Evolutionary conservation across 169 alveolate species (phyloP).

Genomic region (Cryptosporidium ryanae): DNA sequence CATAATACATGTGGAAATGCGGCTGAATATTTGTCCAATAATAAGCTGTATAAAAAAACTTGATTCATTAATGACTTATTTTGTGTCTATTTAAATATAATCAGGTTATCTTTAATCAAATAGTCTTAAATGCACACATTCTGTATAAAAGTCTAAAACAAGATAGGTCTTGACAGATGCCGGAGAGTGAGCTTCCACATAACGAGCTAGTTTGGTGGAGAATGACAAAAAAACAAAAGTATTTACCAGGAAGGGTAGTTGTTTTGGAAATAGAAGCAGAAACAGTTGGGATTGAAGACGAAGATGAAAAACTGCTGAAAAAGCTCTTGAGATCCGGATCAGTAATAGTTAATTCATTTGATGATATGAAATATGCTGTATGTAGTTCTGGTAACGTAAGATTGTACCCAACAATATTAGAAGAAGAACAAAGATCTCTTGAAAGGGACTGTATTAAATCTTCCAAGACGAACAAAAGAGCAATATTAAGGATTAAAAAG

Average conservation of each 20-base stretch:
- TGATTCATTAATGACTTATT: too few species aligned
- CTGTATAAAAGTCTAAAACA: too few species aligned
- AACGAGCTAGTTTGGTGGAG: conserved; percentile 74
- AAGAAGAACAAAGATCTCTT: conserved; percentile 48
- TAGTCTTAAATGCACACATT: too few species aligned
- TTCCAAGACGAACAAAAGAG: conserved; percentile 42
- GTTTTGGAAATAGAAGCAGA: conserved; percentile 47
- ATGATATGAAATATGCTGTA: conserved; percentile 73
- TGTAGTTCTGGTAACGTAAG: conserved; percentile 58
- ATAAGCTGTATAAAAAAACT: background rate
- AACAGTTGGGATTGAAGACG: conserved; percentile 65
- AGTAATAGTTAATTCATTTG: conserved; percentile 46
- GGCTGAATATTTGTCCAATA: conserved; percentile 2
- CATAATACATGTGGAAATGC: conserved; percentile 13
- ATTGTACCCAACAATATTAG: conserved; percentile 34
- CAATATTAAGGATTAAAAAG: conserved; percentile 55
- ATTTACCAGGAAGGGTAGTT: conserved; percentile 66
- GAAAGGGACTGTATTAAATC: conserved; percentile 61
- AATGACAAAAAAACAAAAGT: conserved; percentile 67
- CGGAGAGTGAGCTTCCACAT: conserved; percentile 54
- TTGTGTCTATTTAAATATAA: too few species aligned
- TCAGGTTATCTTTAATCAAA: too few species aligned
- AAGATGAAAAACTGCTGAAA: conserved; percentile 41
- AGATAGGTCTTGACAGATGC: conserved; percentile 1
- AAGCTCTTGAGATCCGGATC: conserved; percentile 28